Percentiles rank a stretch among this genome's conserved stretches.
Conservation (phyloP, 1,284 basidiomycete genomes). For the Melampsora americana region DNA sequence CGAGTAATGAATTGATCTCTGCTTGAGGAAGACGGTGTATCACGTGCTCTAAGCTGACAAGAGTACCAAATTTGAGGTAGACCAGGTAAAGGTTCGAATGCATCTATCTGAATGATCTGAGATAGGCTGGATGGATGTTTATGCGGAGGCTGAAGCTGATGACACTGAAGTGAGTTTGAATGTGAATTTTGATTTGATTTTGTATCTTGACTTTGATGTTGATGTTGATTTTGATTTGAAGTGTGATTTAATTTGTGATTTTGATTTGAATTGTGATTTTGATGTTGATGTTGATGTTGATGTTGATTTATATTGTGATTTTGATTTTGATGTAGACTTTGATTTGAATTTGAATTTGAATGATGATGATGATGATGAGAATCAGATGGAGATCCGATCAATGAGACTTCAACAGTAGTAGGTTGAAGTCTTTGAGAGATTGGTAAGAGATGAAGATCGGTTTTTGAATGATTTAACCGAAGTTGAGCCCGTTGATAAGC, state of each 20-base stretch:
- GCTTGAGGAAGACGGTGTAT: background rate
- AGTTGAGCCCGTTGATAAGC: background rate
- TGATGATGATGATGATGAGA: background rate
- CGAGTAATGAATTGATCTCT: constrained; percentile 19
- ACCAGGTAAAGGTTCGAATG: background rate
- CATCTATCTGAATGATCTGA: constrained; percentile 4
- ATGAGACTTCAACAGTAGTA: background rate
- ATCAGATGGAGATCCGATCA: background rate
- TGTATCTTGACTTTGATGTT: too few species aligned
- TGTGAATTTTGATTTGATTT: too few species aligned
- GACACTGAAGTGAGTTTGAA: too few species aligned
- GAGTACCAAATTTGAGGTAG: background rate
- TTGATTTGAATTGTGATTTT: too few species aligned
- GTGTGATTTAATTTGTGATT: too few species aligned
- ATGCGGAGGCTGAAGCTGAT: too few species aligned
- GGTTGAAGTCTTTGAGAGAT: background rate
- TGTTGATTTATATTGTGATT: too few species aligned
- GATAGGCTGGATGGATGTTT: too few species aligned
- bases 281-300: too few species aligned
- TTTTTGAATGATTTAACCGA: background rate
- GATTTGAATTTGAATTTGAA: too few species aligned
- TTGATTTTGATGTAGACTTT: too few species aligned
- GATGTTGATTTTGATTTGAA: too few species aligned
- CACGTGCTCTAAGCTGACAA: background rate
- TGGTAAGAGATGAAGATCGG: background rate